Conservation (phyloP, 176 grass and related monocot genomes). For the Otatea glauca region DNA sequence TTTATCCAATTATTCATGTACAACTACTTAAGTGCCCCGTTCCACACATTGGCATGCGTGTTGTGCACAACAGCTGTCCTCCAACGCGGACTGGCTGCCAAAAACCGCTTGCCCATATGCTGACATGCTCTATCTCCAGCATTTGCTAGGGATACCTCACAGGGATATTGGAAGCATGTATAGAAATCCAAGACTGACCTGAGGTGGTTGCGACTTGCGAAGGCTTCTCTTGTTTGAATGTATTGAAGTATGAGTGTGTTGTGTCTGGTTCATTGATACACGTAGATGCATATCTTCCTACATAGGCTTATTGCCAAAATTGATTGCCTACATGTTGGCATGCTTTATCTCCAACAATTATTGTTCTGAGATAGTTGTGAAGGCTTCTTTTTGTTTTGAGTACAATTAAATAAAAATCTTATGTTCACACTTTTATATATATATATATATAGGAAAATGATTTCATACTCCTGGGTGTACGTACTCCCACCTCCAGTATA, state of each 20-base stretch:
- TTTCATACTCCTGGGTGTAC: no score
- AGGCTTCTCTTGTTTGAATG: neutral
- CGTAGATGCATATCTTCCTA: neutral
- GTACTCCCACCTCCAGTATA: no score
- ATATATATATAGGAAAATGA: no score
- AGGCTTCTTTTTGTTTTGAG: no score
- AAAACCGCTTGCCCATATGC: neutral
- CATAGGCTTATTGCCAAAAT: neutral
- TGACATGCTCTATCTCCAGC: neutral
- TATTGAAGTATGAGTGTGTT: neutral
- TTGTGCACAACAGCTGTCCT: slow-evolving; percentile 49
- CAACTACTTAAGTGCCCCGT: no score
- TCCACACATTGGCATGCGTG: slow-evolving; percentile 26
- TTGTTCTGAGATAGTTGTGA: no score
- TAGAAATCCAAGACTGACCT: neutral
- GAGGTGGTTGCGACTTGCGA: slow-evolving; percentile 1
- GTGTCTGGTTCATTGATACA: neutral
- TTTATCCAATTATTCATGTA: no score
- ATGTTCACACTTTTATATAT: no score
- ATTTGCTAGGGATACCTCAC: neutral
- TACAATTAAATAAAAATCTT: no score
- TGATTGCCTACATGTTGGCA: neutral
- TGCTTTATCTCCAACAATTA: neutral
- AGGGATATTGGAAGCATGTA: neutral
- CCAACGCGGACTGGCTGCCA: slow-evolving; percentile 31